Evolutionary conservation across 805 yeast species (phyloP).

Genomic region (Yamadazyma scolyti): DNA sequence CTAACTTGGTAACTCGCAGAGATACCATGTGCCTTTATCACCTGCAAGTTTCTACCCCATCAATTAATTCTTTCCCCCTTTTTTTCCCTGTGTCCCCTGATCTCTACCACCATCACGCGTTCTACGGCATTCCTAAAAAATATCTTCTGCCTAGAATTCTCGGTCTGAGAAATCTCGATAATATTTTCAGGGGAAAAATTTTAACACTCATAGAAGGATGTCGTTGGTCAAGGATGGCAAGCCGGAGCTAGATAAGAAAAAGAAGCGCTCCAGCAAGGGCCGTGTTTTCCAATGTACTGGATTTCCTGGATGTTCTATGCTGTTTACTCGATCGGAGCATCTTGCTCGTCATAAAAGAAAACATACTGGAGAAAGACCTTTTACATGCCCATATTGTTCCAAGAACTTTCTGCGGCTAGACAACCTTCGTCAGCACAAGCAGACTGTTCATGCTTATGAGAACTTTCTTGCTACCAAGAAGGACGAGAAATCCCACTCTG

Average conservation of each 20-base stretch:
- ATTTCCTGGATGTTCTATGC: slow-evolving; percentile 81
- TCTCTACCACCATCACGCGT: no score
- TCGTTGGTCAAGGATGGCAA: neutral
- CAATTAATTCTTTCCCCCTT: neutral
- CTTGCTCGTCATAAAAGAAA: slow-evolving; percentile 88
- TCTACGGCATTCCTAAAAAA: no score
- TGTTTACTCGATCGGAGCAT: slow-evolving; percentile 88
- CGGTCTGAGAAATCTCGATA: slow-evolving; percentile 6
- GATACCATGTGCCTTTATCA: no score
- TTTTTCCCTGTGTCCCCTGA: neutral
- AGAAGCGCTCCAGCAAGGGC: slow-evolving; percentile 47
- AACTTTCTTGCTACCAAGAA: slow-evolving; percentile 16
- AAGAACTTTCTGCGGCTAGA: slow-evolving; percentile 81
- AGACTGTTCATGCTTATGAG: slow-evolving; percentile 56
- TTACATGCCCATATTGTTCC: slow-evolving; percentile 77
- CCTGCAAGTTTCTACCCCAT: no score
- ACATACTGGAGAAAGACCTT: slow-evolving; percentile 94
- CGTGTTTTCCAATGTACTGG: slow-evolving; percentile 82
- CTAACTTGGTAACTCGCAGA: no score
- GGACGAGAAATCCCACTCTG: slow-evolving; percentile 5
- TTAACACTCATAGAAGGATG: no score
- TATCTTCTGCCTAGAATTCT: no score
- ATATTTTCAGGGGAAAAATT: slow-evolving; percentile 10
- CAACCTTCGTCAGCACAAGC: slow-evolving; percentile 86
- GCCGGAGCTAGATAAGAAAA: slow-evolving; percentile 1